Conservation (phyloP, 257 asterid genomes). For the Dorcoceras hygrometricum region DNA sequence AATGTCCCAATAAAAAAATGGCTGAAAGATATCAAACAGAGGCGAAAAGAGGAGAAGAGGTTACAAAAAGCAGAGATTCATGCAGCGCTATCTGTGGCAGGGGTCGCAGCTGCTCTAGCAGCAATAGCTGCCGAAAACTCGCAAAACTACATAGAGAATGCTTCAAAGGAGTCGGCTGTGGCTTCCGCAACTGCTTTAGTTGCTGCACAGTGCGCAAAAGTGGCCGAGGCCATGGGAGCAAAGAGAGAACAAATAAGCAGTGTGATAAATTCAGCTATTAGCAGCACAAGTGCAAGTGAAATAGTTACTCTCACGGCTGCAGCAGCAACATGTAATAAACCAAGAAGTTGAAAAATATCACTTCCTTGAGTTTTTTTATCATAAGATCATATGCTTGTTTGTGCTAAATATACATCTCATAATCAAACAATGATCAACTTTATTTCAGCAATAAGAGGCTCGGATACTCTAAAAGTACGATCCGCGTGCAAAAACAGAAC, state of each 20-base stretch:
- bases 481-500: constrained; percentile 52
- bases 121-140: constrained; percentile 79
- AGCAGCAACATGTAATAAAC: constrained; percentile 71
- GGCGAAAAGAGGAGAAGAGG: constrained; percentile 70
- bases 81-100: constrained; percentile 91
- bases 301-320: constrained; percentile 75
- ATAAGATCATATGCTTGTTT: neutral
- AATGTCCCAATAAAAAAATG: constrained; percentile 75
- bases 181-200: constrained; percentile 89
- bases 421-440: constrained; percentile 8
- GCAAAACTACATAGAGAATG: constrained; percentile 26
- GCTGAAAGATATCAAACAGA: constrained; percentile 73
- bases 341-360: too few species aligned
- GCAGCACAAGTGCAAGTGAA: constrained; percentile 54
- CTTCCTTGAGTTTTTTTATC: neutral
- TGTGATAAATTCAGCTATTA: constrained; percentile 67
- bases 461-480: constrained; percentile 75
- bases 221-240: constrained; percentile 97
- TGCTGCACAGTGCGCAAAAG: constrained; percentile 87
- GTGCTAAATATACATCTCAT: neutral
- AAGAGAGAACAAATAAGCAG: constrained; percentile 68
- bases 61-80: constrained; percentile 82
- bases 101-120: constrained; percentile 88
- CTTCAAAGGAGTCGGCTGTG: constrained; percentile 55
- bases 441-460: constrained; percentile 79